Base-by-base conservation (phyloP, 106 monocot genomes). In the Acanthochlamys bracteata region DNA sequence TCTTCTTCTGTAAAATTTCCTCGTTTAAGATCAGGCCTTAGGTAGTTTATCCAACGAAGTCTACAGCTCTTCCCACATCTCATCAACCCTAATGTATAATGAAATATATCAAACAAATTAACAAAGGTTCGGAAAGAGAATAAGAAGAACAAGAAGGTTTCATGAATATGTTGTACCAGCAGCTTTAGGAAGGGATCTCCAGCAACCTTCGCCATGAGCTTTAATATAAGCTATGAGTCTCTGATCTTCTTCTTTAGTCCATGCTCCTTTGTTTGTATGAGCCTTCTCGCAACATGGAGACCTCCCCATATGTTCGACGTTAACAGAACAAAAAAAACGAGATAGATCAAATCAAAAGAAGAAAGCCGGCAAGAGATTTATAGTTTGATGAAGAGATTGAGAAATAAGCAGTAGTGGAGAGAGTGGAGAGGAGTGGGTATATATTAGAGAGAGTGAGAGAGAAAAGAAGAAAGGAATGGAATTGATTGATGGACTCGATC, bases 251-350 rank as follows among this genome's bases (percentile, higher is more conserved):
- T 93, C 93, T 58, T 89, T 93, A 7, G 89, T 89, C 93, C 93
- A 93, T 0, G 86, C 93, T 7, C 93, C 93, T 63, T 93, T 93
- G 86, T 93, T 93, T n/a, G 83, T 93, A 72, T 93, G 93, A 2
- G 81, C 89, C 58, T 93, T 93, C 79, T 93, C 93, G 55, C 93
- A 93, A 59, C 93, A 93, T 19, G 93, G 93, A 4, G 93, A 86
- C 63, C 93, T 78, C 12, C 93, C 93, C 93, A 93, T 93, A 54
- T 15, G 8, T 33, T 26, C 11, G 1, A 33, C 33, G 17, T 10
- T 49, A 49, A 10, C 17, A 49, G 17, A 49, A 12, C 10, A 14
- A 14, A 2, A 49, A 17, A 3, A 49, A 49, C 24, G 25, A 59
- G 24, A 59, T 20, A 13, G 7, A 59, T 14, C n/a, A 12, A 1